Conservation (phyloP, 2,329 filamentous ascomycete species). For the Monilinia polystroma region DNA sequence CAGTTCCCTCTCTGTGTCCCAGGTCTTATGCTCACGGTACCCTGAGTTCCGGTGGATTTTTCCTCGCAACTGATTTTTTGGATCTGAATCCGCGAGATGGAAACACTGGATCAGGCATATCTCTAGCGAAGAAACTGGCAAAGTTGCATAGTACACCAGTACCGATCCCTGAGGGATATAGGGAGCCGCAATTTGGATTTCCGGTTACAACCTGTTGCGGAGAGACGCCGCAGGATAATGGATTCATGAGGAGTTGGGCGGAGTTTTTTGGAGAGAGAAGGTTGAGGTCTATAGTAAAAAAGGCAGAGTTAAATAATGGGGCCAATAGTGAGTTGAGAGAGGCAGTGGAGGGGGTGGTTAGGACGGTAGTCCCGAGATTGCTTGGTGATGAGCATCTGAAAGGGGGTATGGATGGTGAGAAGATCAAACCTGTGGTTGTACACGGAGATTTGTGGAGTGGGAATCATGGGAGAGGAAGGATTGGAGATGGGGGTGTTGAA, state of each 20-base stretch:
- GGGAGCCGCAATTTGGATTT: conserved; percentile 73
- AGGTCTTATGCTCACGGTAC: conserved; percentile 70
- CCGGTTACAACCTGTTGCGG: conserved; percentile 84
- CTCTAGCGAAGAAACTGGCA: conserved; percentile 74
- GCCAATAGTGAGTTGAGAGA: conserved; percentile 58
- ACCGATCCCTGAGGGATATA: conserved; percentile 58
- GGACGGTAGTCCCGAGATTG: conserved; percentile 70
- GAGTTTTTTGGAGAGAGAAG: conserved; percentile 81
- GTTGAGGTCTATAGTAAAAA: conserved; percentile 61
- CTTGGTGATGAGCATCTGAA: conserved; percentile 65
- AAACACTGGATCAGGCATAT: conserved; percentile 42
- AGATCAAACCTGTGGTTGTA: conserved; percentile 73
- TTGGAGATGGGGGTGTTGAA: conserved; percentile 56
- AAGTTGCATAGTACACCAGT: conserved; percentile 75
- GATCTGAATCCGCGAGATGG: conserved; percentile 51
- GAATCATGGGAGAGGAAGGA: conserved; percentile 68
- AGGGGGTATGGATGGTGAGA: conserved; percentile 46
- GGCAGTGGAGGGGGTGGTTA: conserved; percentile 64
- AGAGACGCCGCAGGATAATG: conserved; percentile 77
- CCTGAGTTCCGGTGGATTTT: conserved; percentile 47
- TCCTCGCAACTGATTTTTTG: conserved; percentile 77
- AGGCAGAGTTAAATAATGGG: conserved; percentile 61
- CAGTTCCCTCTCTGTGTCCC: conserved; percentile 74
- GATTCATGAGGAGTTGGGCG: conserved; percentile 71
- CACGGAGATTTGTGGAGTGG: conserved; percentile 96